Percentiles rank a stretch among this genome's conserved stretches.
These are phyloP conservation scores for Fusarium gaditjirri DNA, from an alignment of 2,329 filamentous ascomycete species.

Conservation along the genomic window DNA sequence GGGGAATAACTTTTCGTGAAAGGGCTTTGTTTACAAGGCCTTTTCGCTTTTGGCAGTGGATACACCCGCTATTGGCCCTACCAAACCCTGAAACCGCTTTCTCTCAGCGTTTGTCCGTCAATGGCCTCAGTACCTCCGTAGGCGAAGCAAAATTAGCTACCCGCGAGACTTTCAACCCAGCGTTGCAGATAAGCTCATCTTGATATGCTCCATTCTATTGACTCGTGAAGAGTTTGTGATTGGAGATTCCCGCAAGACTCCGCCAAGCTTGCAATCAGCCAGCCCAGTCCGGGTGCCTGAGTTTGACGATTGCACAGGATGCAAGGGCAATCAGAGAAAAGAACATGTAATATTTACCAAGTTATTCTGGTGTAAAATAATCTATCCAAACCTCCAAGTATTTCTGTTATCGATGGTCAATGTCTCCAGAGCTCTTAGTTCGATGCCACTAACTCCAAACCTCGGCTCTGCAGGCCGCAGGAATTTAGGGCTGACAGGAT, in stretches of 20 bases:
- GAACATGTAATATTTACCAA: neutral
- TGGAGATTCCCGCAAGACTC: neutral
- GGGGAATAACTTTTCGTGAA: neutral
- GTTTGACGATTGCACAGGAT: no score
- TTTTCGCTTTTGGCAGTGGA: neutral
- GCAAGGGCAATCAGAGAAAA: neutral
- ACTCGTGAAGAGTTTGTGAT: neutral
- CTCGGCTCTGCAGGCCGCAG: neutral
- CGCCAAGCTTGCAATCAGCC: neutral
- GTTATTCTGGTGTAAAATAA: neutral
- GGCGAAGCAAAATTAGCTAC: neutral
- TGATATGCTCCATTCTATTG: fast-evolving
- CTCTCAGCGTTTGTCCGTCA: neutral
- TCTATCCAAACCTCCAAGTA: neutral
- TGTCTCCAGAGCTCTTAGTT: neutral
- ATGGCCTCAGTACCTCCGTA: no score
- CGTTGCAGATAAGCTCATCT: fast-evolving
- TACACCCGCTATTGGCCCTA: neutral
- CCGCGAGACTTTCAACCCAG: no score
- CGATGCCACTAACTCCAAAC: neutral
- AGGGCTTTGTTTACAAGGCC: no score
- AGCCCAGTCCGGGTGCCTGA: neutral
- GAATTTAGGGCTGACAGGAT: neutral
- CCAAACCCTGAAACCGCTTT: neutral
- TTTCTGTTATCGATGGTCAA: no score